A percentile compares a stretch with the other conserved stretches of the same genome.
phyloP scores from a whole-genome alignment of 805 yeast species.

The Yarrowia yakushimensis region DNA sequence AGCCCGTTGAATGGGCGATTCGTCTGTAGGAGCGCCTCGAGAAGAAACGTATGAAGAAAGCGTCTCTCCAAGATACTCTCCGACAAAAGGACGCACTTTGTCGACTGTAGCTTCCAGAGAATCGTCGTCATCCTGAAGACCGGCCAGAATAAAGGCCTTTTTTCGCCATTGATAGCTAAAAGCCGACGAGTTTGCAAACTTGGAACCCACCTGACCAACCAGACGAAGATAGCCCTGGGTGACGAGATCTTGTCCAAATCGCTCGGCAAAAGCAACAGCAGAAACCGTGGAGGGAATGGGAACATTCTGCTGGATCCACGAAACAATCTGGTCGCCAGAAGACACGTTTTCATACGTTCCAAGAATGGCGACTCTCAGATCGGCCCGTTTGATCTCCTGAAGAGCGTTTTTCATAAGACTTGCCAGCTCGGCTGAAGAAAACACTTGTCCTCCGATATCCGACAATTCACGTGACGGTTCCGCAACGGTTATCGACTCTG shows the following conservation, averaged over 20 bases:
- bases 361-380: constrained; percentile 62
- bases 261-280: constrained; percentile 59
- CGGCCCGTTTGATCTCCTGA: constrained; percentile 48
- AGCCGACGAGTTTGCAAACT: constrained; percentile 70
- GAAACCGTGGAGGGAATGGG: constrained; percentile 31
- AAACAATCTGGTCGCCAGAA: constrained; percentile 57
- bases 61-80: constrained; percentile 36
- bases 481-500: neutral
- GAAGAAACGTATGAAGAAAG: constrained; percentile 31
- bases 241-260: constrained; percentile 69
- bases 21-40: constrained; percentile 42
- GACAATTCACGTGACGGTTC: constrained; percentile 24
- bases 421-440: constrained; percentile 42
- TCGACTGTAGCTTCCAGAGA: constrained; percentile 25
- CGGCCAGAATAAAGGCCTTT: constrained; percentile 56
- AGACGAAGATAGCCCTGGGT: constrained; percentile 56
- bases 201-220: constrained; percentile 57
- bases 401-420: constrained; percentile 46
- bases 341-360: constrained; percentile 64
- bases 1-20: constrained; percentile 50
- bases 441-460: constrained; percentile 36
- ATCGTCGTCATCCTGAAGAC: constrained; percentile 30
- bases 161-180: constrained; percentile 80
- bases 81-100: constrained; percentile 31
- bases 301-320: constrained; percentile 54